Conservation (phyloP, 768 basidiomycete genomes). For the Suillus decipiens region DNA sequence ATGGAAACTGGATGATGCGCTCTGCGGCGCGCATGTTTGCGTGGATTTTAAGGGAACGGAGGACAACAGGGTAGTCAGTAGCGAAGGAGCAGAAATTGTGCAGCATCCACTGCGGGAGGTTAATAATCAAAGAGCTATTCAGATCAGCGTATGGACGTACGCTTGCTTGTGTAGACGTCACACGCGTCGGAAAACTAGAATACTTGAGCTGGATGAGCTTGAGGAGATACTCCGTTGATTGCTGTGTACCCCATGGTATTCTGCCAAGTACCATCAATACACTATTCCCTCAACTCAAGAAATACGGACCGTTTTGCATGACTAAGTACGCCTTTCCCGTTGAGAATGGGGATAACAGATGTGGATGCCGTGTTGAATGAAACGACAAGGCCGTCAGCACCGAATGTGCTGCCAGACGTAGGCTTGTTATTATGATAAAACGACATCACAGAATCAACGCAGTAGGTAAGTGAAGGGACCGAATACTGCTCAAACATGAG, state of each 20-base stretch:
- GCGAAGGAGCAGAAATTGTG: slow-evolving; percentile 86
- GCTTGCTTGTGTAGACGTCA: slow-evolving; percentile 74
- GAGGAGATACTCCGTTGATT: slow-evolving; percentile 88
- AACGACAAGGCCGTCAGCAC: slow-evolving; percentile 77
- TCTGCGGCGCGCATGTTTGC: slow-evolving; percentile 60
- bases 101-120: slow-evolving; percentile 75
- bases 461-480: slow-evolving; percentile 84
- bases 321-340: slow-evolving; percentile 81
- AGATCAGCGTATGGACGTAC: slow-evolving; percentile 44
- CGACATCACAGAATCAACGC: slow-evolving; percentile 89
- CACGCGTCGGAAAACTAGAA: slow-evolving; percentile 85
- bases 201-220: slow-evolving; percentile 96
- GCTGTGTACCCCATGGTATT: slow-evolving; percentile 92
- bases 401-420: slow-evolving; percentile 38
- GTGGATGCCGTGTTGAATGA: slow-evolving; percentile 93
- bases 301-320: slow-evolving; percentile 76
- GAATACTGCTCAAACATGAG: slow-evolving; percentile 93
- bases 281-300: not conserved
- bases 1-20: slow-evolving; percentile 89
- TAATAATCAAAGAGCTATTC: not conserved
- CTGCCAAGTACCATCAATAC: slow-evolving; percentile 42
- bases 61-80: slow-evolving; percentile 66
- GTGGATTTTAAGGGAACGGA: slow-evolving; percentile 73
- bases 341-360: slow-evolving; percentile 84
- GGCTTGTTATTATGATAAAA: slow-evolving; percentile 79